Percentiles rank a stretch among this genome's conserved stretches.
Conservation (phyloP, 176 grass and related monocot genomes). For the Oryza meridionalis region DNA sequence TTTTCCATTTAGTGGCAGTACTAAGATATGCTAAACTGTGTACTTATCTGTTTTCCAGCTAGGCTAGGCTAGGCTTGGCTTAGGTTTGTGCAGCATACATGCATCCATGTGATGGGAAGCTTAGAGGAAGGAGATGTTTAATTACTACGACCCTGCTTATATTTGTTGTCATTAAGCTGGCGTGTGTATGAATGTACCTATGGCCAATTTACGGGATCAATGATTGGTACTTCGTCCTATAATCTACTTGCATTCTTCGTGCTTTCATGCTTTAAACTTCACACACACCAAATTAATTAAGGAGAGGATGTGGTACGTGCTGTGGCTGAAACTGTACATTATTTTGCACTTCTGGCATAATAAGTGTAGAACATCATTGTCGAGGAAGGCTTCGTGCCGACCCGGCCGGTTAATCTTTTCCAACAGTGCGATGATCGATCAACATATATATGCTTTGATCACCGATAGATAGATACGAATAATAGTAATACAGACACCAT, state of each 20-base stretch:
- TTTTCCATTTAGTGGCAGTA: too few relatives aligned
- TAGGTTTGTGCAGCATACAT: not conserved
- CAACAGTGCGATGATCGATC: too few relatives aligned
- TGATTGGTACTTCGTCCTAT: not conserved
- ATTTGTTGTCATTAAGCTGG: not conserved
- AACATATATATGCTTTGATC: not conserved
- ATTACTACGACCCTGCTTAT: too few relatives aligned
- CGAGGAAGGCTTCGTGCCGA: too few relatives aligned
- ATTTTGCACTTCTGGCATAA: too few relatives aligned
- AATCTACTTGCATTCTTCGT: not conserved
- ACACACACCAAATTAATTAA: not conserved
- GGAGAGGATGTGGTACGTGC: not conserved
- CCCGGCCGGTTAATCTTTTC: not conserved
- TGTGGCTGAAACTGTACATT: not conserved
- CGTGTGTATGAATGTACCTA: not conserved
- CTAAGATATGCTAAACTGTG: not conserved
- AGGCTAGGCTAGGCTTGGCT: not conserved
- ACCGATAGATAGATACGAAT: too few relatives aligned
- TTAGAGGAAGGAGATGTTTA: not conserved
- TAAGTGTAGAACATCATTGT: too few relatives aligned
- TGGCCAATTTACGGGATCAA: not conserved
- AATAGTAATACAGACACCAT: too few relatives aligned
- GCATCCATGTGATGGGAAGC: slow-evolving; percentile 20
- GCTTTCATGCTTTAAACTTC: not conserved
- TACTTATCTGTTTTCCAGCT: slow-evolving; percentile 8